These are phyloP conservation scores for Aspergillus clavatus DNA, from an alignment of 2,329 filamentous ascomycete genomes.

Conservation along the genomic window DNA sequence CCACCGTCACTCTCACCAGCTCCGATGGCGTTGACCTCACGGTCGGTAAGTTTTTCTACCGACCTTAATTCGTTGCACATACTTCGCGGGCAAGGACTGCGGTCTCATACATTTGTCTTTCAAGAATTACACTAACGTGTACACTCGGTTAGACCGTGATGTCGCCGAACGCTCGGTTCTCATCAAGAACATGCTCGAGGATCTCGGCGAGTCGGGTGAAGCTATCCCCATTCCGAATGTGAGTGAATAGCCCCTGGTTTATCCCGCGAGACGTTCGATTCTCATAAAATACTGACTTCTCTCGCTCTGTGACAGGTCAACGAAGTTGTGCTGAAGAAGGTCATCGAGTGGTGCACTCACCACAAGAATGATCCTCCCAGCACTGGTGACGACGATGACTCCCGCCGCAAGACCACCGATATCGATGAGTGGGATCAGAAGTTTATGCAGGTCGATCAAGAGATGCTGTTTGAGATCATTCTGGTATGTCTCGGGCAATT, in stretches of 20 bases:
- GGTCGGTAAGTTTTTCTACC: slow-evolving; percentile 44
- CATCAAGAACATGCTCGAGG: slow-evolving; percentile 98
- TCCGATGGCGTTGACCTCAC: slow-evolving; percentile 48
- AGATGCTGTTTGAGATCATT: slow-evolving; percentile 99
- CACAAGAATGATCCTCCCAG: slow-evolving; percentile 85
- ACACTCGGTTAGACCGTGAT: slow-evolving; percentile 58
- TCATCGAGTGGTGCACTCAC: slow-evolving; percentile 96
- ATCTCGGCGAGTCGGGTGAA: slow-evolving; percentile 64
- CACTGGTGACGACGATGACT: slow-evolving; percentile 80
- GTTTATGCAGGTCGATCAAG: slow-evolving; percentile 99
- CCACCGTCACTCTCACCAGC: slow-evolving; percentile 46
- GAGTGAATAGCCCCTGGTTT: slow-evolving; percentile 8
- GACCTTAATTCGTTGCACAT: background rate
- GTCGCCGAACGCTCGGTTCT: slow-evolving; percentile 89
- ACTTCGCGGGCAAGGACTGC: background rate
- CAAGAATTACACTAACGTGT: slow-evolving; percentile 28
- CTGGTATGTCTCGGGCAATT: slow-evolving; percentile 57
- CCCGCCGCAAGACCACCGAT: slow-evolving; percentile 95
- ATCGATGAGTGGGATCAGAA: slow-evolving; percentile 99
- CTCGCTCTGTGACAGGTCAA: slow-evolving; percentile 61
- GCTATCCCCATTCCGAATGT: slow-evolving; percentile 67
- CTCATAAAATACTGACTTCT: background rate
- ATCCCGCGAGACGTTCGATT: background rate
- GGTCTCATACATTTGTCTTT: background rate
- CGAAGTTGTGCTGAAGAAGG: slow-evolving; percentile 88